Conservation (phyloP, 2,329 filamentous ascomycete genomes). For the Botrytis elliptica region DNA sequence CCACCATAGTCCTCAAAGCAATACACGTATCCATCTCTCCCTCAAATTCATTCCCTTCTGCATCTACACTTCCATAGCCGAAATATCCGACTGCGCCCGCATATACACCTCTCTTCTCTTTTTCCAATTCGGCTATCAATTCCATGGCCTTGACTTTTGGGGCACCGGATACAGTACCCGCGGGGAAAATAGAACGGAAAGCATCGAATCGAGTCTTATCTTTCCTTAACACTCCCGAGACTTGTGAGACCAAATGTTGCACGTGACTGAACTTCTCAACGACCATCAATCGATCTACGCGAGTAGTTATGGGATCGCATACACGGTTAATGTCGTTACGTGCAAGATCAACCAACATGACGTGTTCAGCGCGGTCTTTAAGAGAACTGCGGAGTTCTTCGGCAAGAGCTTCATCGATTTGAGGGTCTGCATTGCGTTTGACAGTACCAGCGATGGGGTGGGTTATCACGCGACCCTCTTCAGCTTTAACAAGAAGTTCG, state of each 20-base stretch:
- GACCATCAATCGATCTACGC: slow-evolving; percentile 91
- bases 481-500: slow-evolving; percentile 89
- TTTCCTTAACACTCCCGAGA: slow-evolving; percentile 81
- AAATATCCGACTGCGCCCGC: slow-evolving; percentile 97
- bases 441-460: slow-evolving; percentile 97
- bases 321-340: slow-evolving; percentile 96
- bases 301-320: slow-evolving; percentile 83
- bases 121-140: slow-evolving; percentile 89
- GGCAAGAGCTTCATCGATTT: slow-evolving; percentile 79
- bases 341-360: slow-evolving; percentile 96
- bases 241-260: slow-evolving; percentile 94
- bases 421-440: slow-evolving; percentile 74
- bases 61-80: slow-evolving; percentile 73
- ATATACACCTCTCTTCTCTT: slow-evolving; percentile 92
- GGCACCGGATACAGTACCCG: slow-evolving; percentile 90
- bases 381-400: slow-evolving; percentile 73
- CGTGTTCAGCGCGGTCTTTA: slow-evolving; percentile 92
- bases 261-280: slow-evolving; percentile 95
- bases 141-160: slow-evolving; percentile 98
- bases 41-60: slow-evolving; percentile 61
- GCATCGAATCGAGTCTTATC: slow-evolving; percentile 92
- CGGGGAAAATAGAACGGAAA: slow-evolving; percentile 94
- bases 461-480: slow-evolving; percentile 83
- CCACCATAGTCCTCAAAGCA: slow-evolving; percentile 78
- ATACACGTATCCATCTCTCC: slow-evolving; percentile 90